Evolutionary conservation across 257 asterid species (phyloP).

Genomic region (Haberlea rhodopensis): DNA sequence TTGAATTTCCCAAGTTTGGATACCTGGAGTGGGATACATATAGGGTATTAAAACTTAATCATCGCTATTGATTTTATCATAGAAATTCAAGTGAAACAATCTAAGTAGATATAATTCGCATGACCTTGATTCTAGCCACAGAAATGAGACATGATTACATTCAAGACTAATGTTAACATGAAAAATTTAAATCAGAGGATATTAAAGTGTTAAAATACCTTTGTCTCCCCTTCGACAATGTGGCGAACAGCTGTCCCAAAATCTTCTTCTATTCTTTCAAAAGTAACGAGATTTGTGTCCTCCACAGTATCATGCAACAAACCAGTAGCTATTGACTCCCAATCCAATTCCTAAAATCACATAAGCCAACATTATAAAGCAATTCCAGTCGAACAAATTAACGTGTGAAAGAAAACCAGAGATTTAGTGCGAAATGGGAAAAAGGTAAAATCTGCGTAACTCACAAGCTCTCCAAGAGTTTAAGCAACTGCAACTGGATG

Average conservation of each 20-base stretch:
- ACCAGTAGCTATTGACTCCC: slow-evolving; percentile 96
- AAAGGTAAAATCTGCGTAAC: slow-evolving; percentile 28
- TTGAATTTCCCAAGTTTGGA: slow-evolving; percentile 93
- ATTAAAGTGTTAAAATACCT: slow-evolving; percentile 37
- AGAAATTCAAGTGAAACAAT: slow-evolving; percentile 3
- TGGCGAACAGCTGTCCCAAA: slow-evolving; percentile 77
- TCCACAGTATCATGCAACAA: slow-evolving; percentile 92
- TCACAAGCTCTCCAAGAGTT: slow-evolving; percentile 88
- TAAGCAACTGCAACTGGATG: slow-evolving; percentile 96
- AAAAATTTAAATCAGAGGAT: background rate
- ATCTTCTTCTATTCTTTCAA: slow-evolving; percentile 72
- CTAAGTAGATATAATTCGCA: slow-evolving; percentile 6
- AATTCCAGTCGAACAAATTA: slow-evolving; percentile 18
- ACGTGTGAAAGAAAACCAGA: slow-evolving; percentile 1
- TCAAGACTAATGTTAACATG: slow-evolving; percentile 6
- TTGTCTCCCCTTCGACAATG: slow-evolving; percentile 95
- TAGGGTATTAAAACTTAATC: slow-evolving; percentile 25
- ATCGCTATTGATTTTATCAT: too few relatives aligned
- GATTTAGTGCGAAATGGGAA: background rate
- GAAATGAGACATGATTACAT: slow-evolving; percentile 8
- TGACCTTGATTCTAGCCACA: background rate
- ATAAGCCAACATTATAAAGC: slow-evolving; percentile 16
- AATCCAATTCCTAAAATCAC: slow-evolving; percentile 70
- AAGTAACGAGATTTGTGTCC: slow-evolving; percentile 75
- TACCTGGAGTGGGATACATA: slow-evolving; percentile 47